These are phyloP conservation scores for Pleurotus citrinopileatus DNA, from an alignment of 768 basidiomycete species.

Conservation along the genomic window DNA sequence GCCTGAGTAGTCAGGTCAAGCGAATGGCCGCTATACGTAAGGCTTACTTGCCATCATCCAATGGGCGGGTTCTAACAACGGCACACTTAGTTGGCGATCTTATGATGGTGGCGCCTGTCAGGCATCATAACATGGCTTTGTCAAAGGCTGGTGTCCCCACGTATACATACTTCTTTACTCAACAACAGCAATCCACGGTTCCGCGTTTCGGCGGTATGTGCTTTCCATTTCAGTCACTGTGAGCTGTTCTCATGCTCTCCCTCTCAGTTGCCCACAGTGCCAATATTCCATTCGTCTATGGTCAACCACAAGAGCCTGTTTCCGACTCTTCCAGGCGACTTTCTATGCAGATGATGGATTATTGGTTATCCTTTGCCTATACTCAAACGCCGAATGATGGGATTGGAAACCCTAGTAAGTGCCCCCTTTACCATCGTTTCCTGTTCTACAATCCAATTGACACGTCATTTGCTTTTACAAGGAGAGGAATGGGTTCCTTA, in stretches of 20 bases:
- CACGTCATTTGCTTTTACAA: neutral
- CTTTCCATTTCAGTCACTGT: neutral
- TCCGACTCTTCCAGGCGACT: constrained; percentile 17
- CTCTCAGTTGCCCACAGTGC: constrained; percentile 25
- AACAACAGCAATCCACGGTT: neutral
- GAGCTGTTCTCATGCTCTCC: neutral
- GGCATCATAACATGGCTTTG: neutral
- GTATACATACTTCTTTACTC: neutral
- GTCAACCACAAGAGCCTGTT: constrained; percentile 6
- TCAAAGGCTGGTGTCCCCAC: neutral
- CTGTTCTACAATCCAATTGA: neutral
- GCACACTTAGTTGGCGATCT: neutral
- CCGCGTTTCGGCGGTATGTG: neutral
- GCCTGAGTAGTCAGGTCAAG: constrained; percentile 28
- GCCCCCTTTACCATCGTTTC: neutral
- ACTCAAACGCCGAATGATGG: constrained; percentile 42
- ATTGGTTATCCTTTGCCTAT: constrained; percentile 46
- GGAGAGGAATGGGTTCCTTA: neutral
- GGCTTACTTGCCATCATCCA: neutral
- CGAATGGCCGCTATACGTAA: constrained; percentile 23
- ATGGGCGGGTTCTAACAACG: too few species aligned
- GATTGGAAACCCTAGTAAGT: constrained; percentile 29
- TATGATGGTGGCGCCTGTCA: neutral
- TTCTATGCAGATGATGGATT: constrained; percentile 38
- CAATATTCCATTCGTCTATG: constrained; percentile 29